These are phyloP conservation scores for Prunus dulcis DNA, from an alignment of 306 rosid genomes.

Conservation along the genomic window DNA sequence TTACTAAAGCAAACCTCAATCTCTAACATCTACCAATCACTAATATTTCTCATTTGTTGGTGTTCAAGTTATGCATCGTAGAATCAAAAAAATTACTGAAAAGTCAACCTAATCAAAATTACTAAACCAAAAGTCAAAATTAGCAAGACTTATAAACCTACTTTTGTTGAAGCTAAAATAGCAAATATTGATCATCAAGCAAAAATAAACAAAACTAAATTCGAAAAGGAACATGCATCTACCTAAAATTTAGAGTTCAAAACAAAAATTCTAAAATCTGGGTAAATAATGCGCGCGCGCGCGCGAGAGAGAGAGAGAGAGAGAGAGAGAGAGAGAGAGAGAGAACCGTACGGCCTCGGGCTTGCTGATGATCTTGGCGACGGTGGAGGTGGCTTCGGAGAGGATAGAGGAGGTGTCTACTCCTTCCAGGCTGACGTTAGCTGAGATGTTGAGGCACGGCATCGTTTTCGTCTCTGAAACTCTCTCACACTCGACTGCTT, in stretches of 20 bases:
- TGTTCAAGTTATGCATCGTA: neutral
- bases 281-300: neutral
- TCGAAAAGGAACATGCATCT: neutral
- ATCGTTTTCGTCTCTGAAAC: conserved; percentile 34
- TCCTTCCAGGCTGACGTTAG: conserved; percentile 71
- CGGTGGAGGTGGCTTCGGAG: conserved; percentile 85
- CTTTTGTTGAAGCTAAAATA: neutral
- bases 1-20: neutral
- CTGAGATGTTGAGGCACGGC: conserved; percentile 89
- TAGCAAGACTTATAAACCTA: neutral
- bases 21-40: neutral
- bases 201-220: neutral
- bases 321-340: neutral
- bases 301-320: neutral
- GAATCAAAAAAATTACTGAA: neutral
- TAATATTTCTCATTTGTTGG: neutral
- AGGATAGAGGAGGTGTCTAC: conserved; percentile 86
- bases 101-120: neutral
- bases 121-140: neutral
- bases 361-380: conserved; percentile 65
- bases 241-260: neutral
- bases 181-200: neutral
- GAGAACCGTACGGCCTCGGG: conserved; percentile 62
- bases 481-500: neutral
- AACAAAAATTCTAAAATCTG: neutral